Conservation (phyloP, 2,329 filamentous ascomycete genomes). For the Ambrosiella cleistominuta region DNA sequence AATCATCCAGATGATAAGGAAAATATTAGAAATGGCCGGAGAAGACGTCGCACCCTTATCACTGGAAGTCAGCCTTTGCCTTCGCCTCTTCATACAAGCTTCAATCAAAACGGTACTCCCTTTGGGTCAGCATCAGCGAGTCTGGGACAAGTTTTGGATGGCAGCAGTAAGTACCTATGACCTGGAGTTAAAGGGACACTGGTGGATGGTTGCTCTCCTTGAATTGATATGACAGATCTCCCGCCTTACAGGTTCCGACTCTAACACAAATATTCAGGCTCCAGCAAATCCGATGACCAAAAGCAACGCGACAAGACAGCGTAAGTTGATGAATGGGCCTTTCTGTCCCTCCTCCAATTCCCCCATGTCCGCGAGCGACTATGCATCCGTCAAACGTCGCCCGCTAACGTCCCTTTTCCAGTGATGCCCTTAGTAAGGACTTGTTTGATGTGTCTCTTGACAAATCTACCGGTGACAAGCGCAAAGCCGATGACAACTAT, state of each 20-base stretch:
- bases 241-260: no score
- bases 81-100: slow-evolving; percentile 82
- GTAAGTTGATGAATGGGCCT: slow-evolving; percentile 35
- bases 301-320: slow-evolving; percentile 83
- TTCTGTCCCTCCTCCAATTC: slow-evolving; percentile 1
- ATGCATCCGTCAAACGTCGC: slow-evolving; percentile 11
- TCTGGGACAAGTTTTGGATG: slow-evolving; percentile 68
- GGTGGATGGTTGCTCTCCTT: no score
- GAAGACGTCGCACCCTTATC: slow-evolving; percentile 81
- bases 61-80: slow-evolving; percentile 93
- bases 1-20: slow-evolving; percentile 59
- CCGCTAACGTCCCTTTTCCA: slow-evolving; percentile 21
- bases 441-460: slow-evolving; percentile 90
- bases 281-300: slow-evolving; percentile 40
- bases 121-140: slow-evolving; percentile 31
- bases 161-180: slow-evolving; percentile 2
- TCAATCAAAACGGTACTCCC: slow-evolving; percentile 41
- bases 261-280: background rate
- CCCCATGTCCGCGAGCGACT: slow-evolving; percentile 1
- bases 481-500: slow-evolving; percentile 38
- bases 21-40: slow-evolving; percentile 77
- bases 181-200: no score
- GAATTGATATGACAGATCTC: no score
- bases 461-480: slow-evolving; percentile 50
- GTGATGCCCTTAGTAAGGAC: slow-evolving; percentile 78